phyloP scores from a whole-genome alignment of 805 yeast species.

The Alloascoidea hylecoeti region DNA sequence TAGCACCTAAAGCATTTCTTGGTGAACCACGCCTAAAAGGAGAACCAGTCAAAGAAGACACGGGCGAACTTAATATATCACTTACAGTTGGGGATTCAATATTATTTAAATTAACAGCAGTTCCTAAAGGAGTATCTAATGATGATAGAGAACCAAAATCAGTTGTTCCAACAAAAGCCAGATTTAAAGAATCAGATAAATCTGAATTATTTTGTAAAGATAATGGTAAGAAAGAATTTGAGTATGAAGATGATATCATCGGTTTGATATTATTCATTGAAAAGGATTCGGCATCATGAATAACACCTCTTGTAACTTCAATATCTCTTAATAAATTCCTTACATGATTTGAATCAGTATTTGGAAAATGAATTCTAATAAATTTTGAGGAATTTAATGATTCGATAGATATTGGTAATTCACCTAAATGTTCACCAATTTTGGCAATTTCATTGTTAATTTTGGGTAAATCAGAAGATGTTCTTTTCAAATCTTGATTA shows the following conservation, averaged over 20 bases:
- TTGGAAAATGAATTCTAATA: slow-evolving; percentile 42
- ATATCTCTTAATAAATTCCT: slow-evolving; percentile 37
- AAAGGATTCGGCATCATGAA: slow-evolving; percentile 10
- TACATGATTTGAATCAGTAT: slow-evolving; percentile 37
- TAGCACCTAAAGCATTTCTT: no score
- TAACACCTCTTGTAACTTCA: slow-evolving; percentile 37
- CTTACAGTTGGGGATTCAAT: no score
- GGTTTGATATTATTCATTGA: neutral
- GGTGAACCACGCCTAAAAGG: no score
- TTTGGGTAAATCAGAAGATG: slow-evolving; percentile 15
- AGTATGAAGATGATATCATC: neutral
- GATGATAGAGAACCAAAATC: no score
- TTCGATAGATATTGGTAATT: slow-evolving; percentile 33
- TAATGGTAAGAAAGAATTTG: no score
- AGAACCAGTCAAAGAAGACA: no score
- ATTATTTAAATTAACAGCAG: no score
- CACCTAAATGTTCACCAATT: slow-evolving; percentile 32
- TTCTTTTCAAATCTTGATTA: slow-evolving; percentile 12
- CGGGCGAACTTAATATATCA: no score
- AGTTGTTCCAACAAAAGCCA: no score
- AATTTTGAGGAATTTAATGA: slow-evolving; percentile 18
- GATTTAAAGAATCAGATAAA: no score
- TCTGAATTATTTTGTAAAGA: no score
- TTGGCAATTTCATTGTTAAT: slow-evolving; percentile 22
- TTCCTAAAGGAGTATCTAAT: no score